These are phyloP conservation scores for Mycosphaerella sp. DNA, from an alignment of 2,329 filamentous ascomycete genomes.

Conservation along the genomic window DNA sequence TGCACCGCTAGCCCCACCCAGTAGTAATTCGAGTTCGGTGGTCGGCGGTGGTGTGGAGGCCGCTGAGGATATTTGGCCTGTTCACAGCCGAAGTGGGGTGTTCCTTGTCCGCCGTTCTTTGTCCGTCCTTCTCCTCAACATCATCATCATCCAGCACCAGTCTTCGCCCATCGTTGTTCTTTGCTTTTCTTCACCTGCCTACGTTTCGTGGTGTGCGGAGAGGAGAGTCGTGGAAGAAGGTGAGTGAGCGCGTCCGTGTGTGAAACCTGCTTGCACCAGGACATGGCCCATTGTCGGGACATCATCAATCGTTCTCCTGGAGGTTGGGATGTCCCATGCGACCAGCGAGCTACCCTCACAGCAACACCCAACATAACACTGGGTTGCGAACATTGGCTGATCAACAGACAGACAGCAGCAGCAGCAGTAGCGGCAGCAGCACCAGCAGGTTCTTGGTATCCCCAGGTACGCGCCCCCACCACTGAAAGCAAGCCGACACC, in stretches of 20 bases:
- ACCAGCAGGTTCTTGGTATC: slow-evolving; percentile 17
- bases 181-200: slow-evolving; percentile 4
- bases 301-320: too few relatives aligned
- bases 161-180: neutral
- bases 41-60: neutral
- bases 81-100: neutral
- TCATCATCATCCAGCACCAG: neutral
- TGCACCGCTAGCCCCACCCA: neutral
- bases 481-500: slow-evolving; percentile 3
- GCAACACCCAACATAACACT: neutral
- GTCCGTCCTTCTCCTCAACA: neutral
- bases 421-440: neutral
- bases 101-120: neutral
- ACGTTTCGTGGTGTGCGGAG: slow-evolving; percentile 10
- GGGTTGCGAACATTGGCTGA: slow-evolving; percentile 8
- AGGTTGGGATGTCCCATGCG: too few relatives aligned
- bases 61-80: neutral
- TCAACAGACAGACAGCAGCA: neutral
- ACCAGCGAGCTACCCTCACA: slow-evolving; percentile 1
- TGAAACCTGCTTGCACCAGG: neutral
- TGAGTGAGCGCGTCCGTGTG: neutral
- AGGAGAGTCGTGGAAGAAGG: slow-evolving; percentile 8
- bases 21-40: neutral
- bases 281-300: neutral
- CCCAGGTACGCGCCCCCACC: slow-evolving; percentile 17